Base-by-base conservation (phyloP, 2,329 filamentous ascomycete species). In the Penicillium vulpinum region DNA sequence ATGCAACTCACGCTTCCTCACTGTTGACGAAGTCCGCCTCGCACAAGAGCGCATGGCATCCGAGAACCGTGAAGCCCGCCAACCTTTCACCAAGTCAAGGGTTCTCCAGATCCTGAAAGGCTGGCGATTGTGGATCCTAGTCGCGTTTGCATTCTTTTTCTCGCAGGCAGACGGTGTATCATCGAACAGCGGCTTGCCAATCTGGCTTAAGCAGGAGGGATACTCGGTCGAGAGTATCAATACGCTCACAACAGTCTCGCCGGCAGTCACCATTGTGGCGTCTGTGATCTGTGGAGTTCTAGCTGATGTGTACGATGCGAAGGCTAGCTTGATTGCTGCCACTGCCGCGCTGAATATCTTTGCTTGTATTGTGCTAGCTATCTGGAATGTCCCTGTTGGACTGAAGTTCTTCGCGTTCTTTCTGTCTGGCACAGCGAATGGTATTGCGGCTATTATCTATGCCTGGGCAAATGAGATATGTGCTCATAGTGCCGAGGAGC, bases 401-500 rank as follows among this genome's bases (percentile, higher is more conserved):
- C 41, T 62, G 18, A 62, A 63, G 18, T 63, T 63, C 36, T 63
- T 62, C 41, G 61, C 59, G 15, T 63, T 62, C 40, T 63, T 62
- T 39, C 33, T 66, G 6, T 62, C 62, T 13, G 62, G 62, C 21
- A 65, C 64, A 5, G 62, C 61, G 4, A 56, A 65, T 38, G 62
- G 62, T 0, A 62, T 66, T 29, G 62, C 62, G n/a, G 61, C 59
- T 28, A 64, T 65, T n/a, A 59, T 66, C 7, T 65, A 61, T 41
- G 60, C 63, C 4, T 67, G 64, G 64, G 64, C 62, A 24, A 66
- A 66, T 45, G 64, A 66, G 44, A 63, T 67, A 13, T 66, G 64
- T 65, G 41, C 73, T 51, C 26, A 75, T 68, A 73, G 73, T 69
- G 67, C 64, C 0, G 64, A 67, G 55, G 64, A 67, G 44, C 57